Evolutionary conservation across 169 alveolate genomes (phyloP).

Genomic region (Eimeria mitis): DNA sequence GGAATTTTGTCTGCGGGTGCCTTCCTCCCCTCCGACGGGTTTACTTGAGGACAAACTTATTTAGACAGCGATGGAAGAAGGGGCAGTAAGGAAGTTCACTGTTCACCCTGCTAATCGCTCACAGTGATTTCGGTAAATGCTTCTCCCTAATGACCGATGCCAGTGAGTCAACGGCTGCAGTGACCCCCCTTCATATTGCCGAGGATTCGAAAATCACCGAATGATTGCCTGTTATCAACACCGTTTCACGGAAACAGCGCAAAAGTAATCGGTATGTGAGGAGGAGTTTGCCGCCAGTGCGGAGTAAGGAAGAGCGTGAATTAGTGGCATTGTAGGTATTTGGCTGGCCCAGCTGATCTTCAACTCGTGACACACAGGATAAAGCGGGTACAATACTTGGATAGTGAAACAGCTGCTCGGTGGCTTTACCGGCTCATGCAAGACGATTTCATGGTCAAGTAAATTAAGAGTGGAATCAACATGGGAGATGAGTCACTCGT

Average conservation of each 20-base stretch:
- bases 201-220: not conserved
- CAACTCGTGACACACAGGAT: not conserved
- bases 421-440: not conserved
- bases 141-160: not conserved
- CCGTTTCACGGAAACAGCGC: not conserved
- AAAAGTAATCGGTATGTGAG: not conserved
- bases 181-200: not conserved
- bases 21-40: not conserved
- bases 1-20: not conserved
- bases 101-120: not conserved
- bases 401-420: not conserved
- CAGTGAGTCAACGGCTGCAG: not conserved
- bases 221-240: not conserved
- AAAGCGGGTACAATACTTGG: not conserved
- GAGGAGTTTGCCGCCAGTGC: not conserved
- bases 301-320: not conserved
- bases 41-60: not conserved
- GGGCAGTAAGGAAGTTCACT: not conserved
- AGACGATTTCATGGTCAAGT: not conserved
- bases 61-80: not conserved
- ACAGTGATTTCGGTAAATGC: not conserved
- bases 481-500: not conserved
- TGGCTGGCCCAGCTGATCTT: not conserved
- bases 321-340: not conserved
- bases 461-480: not conserved